These are phyloP conservation scores for Geranomyces michiganensis DNA, from an alignment of 192 early-diverging fungal species.

Conservation along the genomic window DNA sequence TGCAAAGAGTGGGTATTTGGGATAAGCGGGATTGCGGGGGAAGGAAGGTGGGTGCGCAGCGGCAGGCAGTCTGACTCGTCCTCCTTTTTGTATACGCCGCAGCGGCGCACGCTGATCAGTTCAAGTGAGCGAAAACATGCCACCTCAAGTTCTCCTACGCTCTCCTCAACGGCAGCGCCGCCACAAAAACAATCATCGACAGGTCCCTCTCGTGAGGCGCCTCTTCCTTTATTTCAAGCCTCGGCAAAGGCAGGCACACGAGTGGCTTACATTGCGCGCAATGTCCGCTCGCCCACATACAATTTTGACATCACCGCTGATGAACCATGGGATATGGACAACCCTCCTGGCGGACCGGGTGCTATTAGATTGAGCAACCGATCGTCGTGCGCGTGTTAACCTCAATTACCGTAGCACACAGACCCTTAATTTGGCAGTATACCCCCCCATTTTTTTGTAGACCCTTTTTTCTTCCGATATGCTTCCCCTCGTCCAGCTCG, in stretches of 20 bases:
- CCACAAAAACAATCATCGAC: not conserved
- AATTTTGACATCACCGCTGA: slow-evolving; percentile 1
- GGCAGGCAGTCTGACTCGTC: not conserved
- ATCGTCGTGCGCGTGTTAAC: too few relatives aligned
- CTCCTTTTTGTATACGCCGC: not conserved
- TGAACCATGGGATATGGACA: not conserved
- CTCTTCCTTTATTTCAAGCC: slow-evolving; percentile 39
- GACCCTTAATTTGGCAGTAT: too few relatives aligned
- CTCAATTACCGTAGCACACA: too few relatives aligned
- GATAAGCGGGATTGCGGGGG: too few relatives aligned
- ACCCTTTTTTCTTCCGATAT: too few relatives aligned
- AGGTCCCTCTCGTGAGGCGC: not conserved
- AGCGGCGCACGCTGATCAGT: not conserved
- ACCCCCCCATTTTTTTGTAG: too few relatives aligned
- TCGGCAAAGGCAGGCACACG: slow-evolving; percentile 40
- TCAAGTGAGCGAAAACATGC: not conserved
- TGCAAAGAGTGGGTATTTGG: too few relatives aligned
- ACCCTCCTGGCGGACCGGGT: too few relatives aligned
- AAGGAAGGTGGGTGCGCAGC: not conserved
- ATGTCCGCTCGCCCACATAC: not conserved
- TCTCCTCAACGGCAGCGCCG: not conserved
- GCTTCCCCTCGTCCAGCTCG: too few relatives aligned
- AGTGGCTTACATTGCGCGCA: slow-evolving; percentile 34
- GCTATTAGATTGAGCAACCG: too few relatives aligned
- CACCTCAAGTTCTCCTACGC: not conserved